Percentiles rank a stretch among this genome's conserved stretches.
These are phyloP conservation scores for Malus hybrid DNA, from an alignment of 331 rosid genomes.

Conservation along the genomic window DNA sequence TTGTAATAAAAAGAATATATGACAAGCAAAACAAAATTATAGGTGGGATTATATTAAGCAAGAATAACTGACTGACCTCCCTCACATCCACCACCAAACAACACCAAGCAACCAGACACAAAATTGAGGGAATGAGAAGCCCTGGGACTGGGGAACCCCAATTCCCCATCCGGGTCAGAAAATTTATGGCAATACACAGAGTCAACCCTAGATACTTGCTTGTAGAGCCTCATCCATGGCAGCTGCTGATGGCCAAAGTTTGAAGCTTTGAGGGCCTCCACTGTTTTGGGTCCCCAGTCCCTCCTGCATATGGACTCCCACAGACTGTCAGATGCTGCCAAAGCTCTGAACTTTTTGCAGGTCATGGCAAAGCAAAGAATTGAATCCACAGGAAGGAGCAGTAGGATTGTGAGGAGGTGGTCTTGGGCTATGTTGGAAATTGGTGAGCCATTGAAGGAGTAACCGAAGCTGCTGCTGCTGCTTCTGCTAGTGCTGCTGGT, in stretches of 20 bases:
- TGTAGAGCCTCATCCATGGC: constrained; percentile 76
- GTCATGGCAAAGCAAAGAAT: constrained; percentile 64
- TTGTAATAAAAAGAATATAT: neutral
- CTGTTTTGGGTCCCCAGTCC: constrained; percentile 64
- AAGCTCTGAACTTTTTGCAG: constrained; percentile 58
- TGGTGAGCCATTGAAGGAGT: constrained; percentile 46
- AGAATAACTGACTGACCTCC: constrained; percentile 57
- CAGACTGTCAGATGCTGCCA: constrained; percentile 51
- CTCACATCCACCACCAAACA: constrained; percentile 88
- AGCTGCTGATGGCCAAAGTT: constrained; percentile 18
- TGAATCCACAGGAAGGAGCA: constrained; percentile 67
- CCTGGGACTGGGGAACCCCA: constrained; percentile 59
- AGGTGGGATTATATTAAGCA: neutral
- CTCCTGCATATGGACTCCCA: constrained; percentile 71
- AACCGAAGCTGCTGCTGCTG: neutral
- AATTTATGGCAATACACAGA: constrained; percentile 48
- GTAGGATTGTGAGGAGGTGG: constrained; percentile 58
- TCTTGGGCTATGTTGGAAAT: constrained; percentile 57
- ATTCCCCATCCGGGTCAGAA: constrained; percentile 27
- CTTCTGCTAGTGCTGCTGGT: constrained; percentile 15
- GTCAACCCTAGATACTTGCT: constrained; percentile 47
- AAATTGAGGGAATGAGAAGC: constrained; percentile 96
- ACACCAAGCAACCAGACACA: constrained; percentile 66
- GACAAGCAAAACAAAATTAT: neutral
- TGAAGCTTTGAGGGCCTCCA: constrained; percentile 51